phyloP scores from a whole-genome alignment of 2,329 filamentous ascomycete species.

The Aspergillus flavus region DNA sequence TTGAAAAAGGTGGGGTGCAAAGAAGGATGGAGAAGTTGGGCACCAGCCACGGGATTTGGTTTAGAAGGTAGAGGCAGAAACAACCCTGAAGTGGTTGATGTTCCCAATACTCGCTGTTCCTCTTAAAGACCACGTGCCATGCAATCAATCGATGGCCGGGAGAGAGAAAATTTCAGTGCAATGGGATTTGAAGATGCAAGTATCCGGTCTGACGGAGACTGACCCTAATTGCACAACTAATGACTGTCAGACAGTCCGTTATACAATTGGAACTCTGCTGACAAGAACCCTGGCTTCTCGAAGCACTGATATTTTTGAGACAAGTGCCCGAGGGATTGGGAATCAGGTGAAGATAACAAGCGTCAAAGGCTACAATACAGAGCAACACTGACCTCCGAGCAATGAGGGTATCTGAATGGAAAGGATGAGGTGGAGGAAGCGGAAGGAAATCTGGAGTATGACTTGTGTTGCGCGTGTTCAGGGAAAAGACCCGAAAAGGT shows the following conservation, averaged over 20 bases:
- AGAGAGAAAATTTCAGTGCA: neutral
- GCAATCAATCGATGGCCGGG: neutral
- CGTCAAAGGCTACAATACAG: neutral
- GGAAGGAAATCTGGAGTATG: neutral
- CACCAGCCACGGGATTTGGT: neutral
- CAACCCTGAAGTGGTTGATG: neutral
- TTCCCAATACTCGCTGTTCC: neutral
- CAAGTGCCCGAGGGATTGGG: neutral
- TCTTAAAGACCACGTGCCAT: neutral
- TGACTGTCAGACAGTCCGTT: neutral
- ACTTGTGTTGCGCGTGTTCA: conserved; percentile 8
- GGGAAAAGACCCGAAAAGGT: conserved; percentile 3
- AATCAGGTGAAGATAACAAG: neutral
- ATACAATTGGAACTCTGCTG: neutral
- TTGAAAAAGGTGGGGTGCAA: neutral
- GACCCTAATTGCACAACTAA: neutral
- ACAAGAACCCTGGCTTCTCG: neutral
- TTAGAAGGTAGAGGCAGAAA: neutral
- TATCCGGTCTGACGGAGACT: neutral
- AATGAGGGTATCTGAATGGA: neutral
- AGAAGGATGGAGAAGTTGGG: neutral
- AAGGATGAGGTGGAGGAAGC: neutral
- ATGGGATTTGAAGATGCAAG: neutral
- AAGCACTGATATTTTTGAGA: neutral
- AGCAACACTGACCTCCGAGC: neutral